Conservation (phyloP, 345 rosid genomes). For the Populus deltoides region DNA sequence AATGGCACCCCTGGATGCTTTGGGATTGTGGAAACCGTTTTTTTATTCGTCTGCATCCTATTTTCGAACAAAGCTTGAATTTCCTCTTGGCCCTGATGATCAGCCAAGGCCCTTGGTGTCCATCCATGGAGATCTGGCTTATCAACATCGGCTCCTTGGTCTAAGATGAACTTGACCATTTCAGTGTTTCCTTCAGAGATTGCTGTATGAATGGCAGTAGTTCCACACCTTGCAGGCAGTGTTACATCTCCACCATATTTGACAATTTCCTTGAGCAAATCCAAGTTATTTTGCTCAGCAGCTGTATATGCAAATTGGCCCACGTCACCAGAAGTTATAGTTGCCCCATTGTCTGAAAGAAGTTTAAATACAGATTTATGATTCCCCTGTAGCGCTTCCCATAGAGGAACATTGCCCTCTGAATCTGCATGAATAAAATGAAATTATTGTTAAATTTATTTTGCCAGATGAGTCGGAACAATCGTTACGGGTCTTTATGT, state of each 20-base stretch:
- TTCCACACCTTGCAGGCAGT: constrained; percentile 40
- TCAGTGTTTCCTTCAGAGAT: constrained; percentile 59
- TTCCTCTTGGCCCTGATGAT: constrained; percentile 81
- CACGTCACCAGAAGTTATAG: constrained; percentile 46
- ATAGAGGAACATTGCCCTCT: constrained; percentile 75
- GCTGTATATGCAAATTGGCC: constrained; percentile 56
- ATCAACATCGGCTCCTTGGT: constrained; percentile 60
- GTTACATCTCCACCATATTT: constrained; percentile 62
- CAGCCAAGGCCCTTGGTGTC: constrained; percentile 69
- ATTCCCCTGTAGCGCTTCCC: constrained; percentile 76
- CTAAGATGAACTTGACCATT: constrained; percentile 60
- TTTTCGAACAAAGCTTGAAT: constrained; percentile 43
- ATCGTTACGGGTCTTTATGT: background rate
- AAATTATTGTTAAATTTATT: background rate
- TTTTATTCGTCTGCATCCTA: constrained; percentile 4
- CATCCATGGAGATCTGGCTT: constrained; percentile 60
- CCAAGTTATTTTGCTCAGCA: constrained; percentile 51
- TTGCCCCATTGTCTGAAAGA: constrained; percentile 63
- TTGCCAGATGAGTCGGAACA: background rate
- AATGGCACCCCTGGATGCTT: constrained; percentile 17
- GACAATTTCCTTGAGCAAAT: constrained; percentile 49
- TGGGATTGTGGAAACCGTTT: constrained; percentile 10
- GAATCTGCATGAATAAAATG: constrained; percentile 46
- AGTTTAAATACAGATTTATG: constrained; percentile 49
- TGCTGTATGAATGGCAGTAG: constrained; percentile 69